Evolutionary conservation across 495 filamentous ascomycete species (phyloP).

Genomic region (Oidiodendron maius): DNA sequence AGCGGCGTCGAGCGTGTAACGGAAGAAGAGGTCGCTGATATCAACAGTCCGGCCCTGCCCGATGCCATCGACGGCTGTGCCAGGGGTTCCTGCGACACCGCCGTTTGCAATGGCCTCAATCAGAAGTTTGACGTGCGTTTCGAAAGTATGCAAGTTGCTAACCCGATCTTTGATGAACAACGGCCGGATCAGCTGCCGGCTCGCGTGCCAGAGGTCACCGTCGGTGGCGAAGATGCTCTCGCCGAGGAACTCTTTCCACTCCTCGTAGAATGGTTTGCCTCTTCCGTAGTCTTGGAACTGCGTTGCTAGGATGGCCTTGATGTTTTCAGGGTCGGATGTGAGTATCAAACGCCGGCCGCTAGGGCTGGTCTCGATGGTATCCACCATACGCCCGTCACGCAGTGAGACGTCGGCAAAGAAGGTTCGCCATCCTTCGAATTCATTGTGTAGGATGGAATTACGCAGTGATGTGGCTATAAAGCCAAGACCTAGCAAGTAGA

Average conservation of each 20-base stretch:
- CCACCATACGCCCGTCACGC: slow-evolving; percentile 30
- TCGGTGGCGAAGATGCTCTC: slow-evolving; percentile 79
- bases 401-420: too few species aligned
- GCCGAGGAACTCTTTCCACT: slow-evolving; percentile 70
- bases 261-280: slow-evolving; percentile 59
- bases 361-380: slow-evolving; percentile 56
- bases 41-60: slow-evolving; percentile 48
- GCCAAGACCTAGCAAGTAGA: slow-evolving; percentile 50
- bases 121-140: slow-evolving; percentile 65
- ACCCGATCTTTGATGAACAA: slow-evolving; percentile 81
- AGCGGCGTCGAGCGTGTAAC: slow-evolving; percentile 74
- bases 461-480: slow-evolving; percentile 46
- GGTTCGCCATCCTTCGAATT: slow-evolving; percentile 60
- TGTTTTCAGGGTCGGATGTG: slow-evolving; percentile 74
- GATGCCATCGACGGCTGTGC: too few species aligned
- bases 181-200: slow-evolving; percentile 65
- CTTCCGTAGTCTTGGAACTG: slow-evolving; percentile 70
- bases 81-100: slow-evolving; percentile 38
- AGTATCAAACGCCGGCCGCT: slow-evolving; percentile 53
- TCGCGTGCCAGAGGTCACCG: slow-evolving; percentile 65
- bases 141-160: slow-evolving; percentile 73
- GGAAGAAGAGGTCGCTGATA: slow-evolving; percentile 67
- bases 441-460: slow-evolving; percentile 43
- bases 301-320: slow-evolving; percentile 77
- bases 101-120: slow-evolving; percentile 51